These are phyloP conservation scores for Cladobotryum protrusum DNA, from an alignment of 2,329 filamentous ascomycete genomes.

Conservation along the genomic window DNA sequence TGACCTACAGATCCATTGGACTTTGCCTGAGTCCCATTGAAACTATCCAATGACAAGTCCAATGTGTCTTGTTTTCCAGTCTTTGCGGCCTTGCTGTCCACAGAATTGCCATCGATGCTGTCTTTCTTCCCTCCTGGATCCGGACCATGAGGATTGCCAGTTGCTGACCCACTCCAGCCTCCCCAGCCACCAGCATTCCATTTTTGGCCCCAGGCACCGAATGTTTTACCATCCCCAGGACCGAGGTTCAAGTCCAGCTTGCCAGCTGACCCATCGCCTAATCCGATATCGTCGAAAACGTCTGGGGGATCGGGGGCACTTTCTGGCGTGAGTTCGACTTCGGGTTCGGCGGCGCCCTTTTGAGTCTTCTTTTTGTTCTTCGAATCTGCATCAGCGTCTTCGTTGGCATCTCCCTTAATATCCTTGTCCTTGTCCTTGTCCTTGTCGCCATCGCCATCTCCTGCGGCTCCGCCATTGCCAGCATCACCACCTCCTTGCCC, in stretches of 20 bases:
- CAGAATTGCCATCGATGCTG: constrained; percentile 41
- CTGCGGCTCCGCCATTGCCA: constrained; percentile 11
- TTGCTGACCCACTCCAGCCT: constrained; percentile 8
- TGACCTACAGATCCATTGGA: constrained; percentile 34
- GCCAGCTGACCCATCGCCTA: constrained; percentile 53
- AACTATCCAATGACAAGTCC: constrained; percentile 41
- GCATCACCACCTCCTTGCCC: neutral
- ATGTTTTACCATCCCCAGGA: constrained; percentile 37
- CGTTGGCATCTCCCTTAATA: constrained; percentile 18
- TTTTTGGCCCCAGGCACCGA: constrained; percentile 55
- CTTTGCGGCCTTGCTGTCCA: constrained; percentile 41
- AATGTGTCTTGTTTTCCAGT: constrained; percentile 47
- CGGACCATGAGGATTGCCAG: constrained; percentile 31
- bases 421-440: constrained; percentile 43
- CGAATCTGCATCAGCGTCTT: constrained; percentile 16
- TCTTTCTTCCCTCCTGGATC: constrained; percentile 35
- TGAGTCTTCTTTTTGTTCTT: constrained; percentile 38
- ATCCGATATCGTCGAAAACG: constrained; percentile 60
- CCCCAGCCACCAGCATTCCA: constrained; percentile 41
- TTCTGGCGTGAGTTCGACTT: constrained; percentile 14
- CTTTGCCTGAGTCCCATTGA: constrained; percentile 37
- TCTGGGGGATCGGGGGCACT: constrained; percentile 20
- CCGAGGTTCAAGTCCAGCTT: constrained; percentile 52
- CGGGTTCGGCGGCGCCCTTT: constrained; percentile 22
- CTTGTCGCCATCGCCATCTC: constrained; percentile 36